Evolutionary conservation across 2,329 filamentous ascomycete species (phyloP).

Genomic region (Scedosporium boydii): DNA sequence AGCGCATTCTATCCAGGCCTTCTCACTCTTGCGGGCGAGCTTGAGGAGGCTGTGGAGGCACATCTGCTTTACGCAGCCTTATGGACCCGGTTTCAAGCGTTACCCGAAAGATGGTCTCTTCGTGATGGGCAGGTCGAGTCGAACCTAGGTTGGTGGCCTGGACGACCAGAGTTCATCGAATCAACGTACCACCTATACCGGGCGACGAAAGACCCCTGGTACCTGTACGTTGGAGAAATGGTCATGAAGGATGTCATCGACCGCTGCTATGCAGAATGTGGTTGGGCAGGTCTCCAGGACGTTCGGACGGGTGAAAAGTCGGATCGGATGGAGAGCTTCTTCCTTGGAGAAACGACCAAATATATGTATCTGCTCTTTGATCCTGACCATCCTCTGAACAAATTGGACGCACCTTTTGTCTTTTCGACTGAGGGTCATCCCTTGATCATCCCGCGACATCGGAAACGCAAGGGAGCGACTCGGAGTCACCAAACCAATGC

Average conservation of each 20-base stretch:
- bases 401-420: constrained; percentile 76
- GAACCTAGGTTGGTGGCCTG: constrained; percentile 88
- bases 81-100: constrained; percentile 88
- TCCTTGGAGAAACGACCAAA: constrained; percentile 90
- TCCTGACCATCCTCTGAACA: constrained; percentile 75
- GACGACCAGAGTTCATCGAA: constrained; percentile 92
- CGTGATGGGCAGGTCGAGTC: constrained; percentile 75
- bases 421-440: constrained; percentile 97
- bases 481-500: constrained; percentile 6
- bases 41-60: constrained; percentile 84
- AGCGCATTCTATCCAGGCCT: constrained; percentile 93
- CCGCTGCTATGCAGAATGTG: constrained; percentile 82
- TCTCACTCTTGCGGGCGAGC: constrained; percentile 73
- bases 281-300: constrained; percentile 84
- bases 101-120: constrained; percentile 91
- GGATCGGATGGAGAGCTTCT: constrained; percentile 98
- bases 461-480: neutral
- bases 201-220: constrained; percentile 91
- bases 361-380: constrained; percentile 92
- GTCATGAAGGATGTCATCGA: constrained; percentile 77
- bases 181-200: constrained; percentile 94
- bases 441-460: constrained; percentile 59
- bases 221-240: constrained; percentile 94
- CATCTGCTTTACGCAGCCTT: constrained; percentile 86
- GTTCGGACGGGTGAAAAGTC: constrained; percentile 75